A percentile compares a stretch with the other conserved stretches of the same genome.
These are phyloP conservation scores for Saccharum hybrid DNA, from an alignment of 202 grass and related monocot genomes.

Conservation along the genomic window DNA sequence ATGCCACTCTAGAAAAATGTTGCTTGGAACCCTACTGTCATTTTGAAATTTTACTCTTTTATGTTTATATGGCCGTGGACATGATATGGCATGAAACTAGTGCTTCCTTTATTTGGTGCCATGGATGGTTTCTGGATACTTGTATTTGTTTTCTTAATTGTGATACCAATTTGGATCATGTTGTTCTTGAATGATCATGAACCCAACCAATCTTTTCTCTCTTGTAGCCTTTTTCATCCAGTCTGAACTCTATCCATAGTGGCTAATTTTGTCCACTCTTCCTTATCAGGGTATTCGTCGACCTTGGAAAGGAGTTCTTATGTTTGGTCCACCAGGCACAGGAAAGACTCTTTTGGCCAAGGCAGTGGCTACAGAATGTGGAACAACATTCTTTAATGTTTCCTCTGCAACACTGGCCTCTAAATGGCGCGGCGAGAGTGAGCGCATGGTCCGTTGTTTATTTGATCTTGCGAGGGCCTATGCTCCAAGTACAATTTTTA, in stretches of 20 bases:
- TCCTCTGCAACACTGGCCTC: constrained; percentile 98
- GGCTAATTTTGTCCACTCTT: constrained; percentile 20
- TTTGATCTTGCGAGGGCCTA: constrained; percentile 99
- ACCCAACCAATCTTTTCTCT: constrained; percentile 18
- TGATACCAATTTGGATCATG: not conserved
- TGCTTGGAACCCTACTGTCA: not conserved
- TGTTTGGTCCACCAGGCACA: constrained; percentile 98
- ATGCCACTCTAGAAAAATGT: not conserved
- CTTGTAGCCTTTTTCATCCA: constrained; percentile 23
- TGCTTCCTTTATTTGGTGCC: constrained; percentile 38
- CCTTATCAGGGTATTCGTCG: constrained; percentile 92
- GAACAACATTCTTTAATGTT: constrained; percentile 99
- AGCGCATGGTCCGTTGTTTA: constrained; percentile 95
- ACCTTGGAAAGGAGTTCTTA: constrained; percentile 99
- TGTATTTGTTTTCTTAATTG: not conserved
- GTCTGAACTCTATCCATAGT: not conserved
- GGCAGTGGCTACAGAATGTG: constrained; percentile 98
- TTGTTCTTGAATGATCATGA: not conserved
- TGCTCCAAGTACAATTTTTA: constrained; percentile 98
- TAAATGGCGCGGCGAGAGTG: constrained; percentile 99
- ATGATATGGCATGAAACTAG: constrained; percentile 2
- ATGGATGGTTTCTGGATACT: constrained; percentile 19
- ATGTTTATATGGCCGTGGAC: constrained; percentile 18
- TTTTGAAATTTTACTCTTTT: constrained; percentile 31
- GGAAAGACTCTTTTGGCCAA: constrained; percentile 98